Percentiles rank a stretch among this genome's conserved stretches.
Evolutionary conservation across 2,329 filamentous ascomycete genomes (phyloP).

Genomic region (Trichocomaceae sp.): DNA sequence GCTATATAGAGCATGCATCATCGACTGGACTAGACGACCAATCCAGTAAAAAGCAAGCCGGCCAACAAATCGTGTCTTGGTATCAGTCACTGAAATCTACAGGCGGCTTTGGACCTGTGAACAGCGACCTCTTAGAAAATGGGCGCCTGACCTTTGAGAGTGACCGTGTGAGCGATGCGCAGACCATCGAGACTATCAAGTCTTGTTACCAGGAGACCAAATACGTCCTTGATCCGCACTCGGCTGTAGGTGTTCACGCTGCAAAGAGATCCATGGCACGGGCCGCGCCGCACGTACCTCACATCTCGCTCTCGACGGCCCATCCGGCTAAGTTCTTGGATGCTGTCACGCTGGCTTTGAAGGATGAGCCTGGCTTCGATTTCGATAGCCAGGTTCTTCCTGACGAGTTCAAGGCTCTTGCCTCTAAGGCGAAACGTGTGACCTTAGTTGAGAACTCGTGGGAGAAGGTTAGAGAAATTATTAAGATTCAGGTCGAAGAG

Average conservation of each 20-base stretch:
- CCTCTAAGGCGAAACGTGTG: conserved; percentile 68
- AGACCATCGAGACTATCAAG: conserved; percentile 62
- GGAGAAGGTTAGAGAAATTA: conserved; percentile 67
- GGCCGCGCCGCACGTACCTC: conserved; percentile 44
- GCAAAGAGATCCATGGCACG: conserved; percentile 61
- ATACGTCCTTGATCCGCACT: conserved; percentile 90
- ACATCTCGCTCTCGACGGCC: conserved; percentile 84
- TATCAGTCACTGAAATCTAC: conserved; percentile 70
- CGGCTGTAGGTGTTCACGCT: conserved; percentile 77
- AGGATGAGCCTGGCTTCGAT: conserved; percentile 63
- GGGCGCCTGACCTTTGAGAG: conserved; percentile 74
- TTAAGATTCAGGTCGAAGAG: conserved; percentile 61
- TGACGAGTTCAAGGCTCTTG: conserved; percentile 71
- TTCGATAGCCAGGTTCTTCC: conserved; percentile 70
- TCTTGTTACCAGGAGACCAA: conserved; percentile 1
- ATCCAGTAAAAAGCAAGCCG: conserved; percentile 38
- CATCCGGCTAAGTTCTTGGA: conserved; percentile 92
- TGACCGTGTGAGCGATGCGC: conserved; percentile 58
- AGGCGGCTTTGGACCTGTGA: conserved; percentile 71
- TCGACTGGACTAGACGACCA: conserved; percentile 60
- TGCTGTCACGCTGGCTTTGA: conserved; percentile 74
- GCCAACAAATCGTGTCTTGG: conserved; percentile 60
- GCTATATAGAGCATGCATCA: conserved; percentile 26
- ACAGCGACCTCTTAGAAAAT: conserved; percentile 61
- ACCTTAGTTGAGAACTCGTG: conserved; percentile 61